A percentile compares a stretch with the other conserved stretches of the same genome.
phyloP scores from a whole-genome alignment of 257 asterid species.

The Anisodus tanguticus region DNA sequence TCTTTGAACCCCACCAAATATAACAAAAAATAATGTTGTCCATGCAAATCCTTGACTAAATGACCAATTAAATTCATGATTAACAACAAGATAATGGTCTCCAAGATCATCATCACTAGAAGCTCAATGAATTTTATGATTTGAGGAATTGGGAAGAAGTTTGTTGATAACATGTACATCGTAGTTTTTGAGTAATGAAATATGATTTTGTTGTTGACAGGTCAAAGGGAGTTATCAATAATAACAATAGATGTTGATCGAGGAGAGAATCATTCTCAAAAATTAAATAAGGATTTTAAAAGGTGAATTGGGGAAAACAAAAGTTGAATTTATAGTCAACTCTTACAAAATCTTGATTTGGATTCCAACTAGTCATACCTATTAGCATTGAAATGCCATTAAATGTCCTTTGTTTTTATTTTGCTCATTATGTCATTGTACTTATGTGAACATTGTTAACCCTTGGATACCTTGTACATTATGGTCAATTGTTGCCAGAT shows the following conservation, averaged over 20 bases:
- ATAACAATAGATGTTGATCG: background rate
- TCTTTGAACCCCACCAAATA: background rate
- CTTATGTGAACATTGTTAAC: background rate
- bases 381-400: conserved; percentile 9
- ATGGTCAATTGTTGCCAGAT: too few relatives aligned
- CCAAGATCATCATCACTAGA: background rate
- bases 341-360: background rate
- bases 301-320: background rate
- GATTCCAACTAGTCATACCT: background rate
- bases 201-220: conserved; percentile 5
- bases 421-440: too few relatives aligned
- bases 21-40: conserved; percentile 1
- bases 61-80: conserved; percentile 22
- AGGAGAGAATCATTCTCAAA: background rate
- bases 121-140: background rate
- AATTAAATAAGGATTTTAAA: background rate
- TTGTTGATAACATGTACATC: background rate
- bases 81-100: background rate
- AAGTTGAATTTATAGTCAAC: background rate
- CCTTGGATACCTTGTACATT: too few relatives aligned
- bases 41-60: conserved; percentile 1
- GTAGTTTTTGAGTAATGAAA: background rate
- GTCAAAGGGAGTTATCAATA: background rate
- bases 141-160: background rate
- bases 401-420: background rate